Conservation (phyloP, 306 rosid species). For the Dicorynia guianensis region DNA sequence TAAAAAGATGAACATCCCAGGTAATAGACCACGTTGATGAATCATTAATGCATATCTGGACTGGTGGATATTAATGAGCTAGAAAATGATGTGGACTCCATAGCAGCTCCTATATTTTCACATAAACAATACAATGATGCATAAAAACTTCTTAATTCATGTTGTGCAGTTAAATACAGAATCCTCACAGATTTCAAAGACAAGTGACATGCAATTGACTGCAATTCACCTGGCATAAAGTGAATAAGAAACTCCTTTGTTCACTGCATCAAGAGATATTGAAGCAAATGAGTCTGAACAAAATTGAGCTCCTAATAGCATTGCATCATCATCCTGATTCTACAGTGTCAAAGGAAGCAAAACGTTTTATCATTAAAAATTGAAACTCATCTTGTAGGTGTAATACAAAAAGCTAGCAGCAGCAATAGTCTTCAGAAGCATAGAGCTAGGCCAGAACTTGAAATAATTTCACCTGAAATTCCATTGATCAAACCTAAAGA, state of each 20-base stretch:
- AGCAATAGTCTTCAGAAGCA: slow-evolving; percentile 27
- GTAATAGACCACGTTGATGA: slow-evolving; percentile 26
- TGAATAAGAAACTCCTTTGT: slow-evolving; percentile 68
- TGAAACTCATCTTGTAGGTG: slow-evolving; percentile 18
- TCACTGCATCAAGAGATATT: slow-evolving; percentile 64
- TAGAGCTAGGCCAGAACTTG: slow-evolving; percentile 25
- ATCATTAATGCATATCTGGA: slow-evolving; percentile 3
- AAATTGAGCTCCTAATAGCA: slow-evolving; percentile 88
- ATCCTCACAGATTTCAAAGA: slow-evolving; percentile 21
- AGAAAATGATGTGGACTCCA: slow-evolving; percentile 20
- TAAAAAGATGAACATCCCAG: slow-evolving; percentile 5
- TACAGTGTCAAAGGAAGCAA: slow-evolving; percentile 39
- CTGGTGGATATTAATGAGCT: slow-evolving; percentile 5
- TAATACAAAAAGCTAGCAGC: slow-evolving; percentile 17
- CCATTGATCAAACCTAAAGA: slow-evolving; percentile 26
- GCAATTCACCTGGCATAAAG: slow-evolving; percentile 72
- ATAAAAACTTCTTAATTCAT: slow-evolving; percentile 4
- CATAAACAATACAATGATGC: slow-evolving; percentile 12
- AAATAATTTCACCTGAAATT: slow-evolving; percentile 23
- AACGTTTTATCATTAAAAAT: slow-evolving; percentile 23
- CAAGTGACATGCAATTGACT: slow-evolving; percentile 2
- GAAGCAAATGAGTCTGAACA: slow-evolving; percentile 88
- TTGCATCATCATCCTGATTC: slow-evolving; percentile 90
- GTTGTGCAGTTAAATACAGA: slow-evolving; percentile 11
- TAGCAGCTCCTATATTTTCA: slow-evolving; percentile 20